Percentiles rank a stretch among this genome's conserved stretches.
Conservation (phyloP, 345 rosid genomes). For the Pugionium cornutum region DNA sequence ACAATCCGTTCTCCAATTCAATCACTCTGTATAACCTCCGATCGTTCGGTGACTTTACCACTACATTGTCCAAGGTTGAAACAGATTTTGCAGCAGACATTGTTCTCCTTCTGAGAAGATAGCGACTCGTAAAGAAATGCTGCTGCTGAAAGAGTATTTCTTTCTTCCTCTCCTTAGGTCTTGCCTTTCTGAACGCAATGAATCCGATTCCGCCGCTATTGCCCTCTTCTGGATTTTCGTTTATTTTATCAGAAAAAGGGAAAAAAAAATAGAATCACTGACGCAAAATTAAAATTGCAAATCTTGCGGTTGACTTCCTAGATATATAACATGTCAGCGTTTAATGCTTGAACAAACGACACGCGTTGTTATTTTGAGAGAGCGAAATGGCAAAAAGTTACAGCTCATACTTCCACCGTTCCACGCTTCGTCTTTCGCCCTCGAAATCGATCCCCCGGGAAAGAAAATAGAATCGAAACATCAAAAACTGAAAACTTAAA, state of each 20-base stretch:
- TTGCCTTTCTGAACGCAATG: conserved; percentile 19
- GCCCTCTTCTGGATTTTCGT: conserved; percentile 22
- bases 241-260: background rate
- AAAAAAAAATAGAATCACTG: background rate
- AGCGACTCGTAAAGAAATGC: conserved; percentile 12
- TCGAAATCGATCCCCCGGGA: conserved; percentile 8
- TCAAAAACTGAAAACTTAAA: background rate
- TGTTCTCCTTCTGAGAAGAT: conserved; percentile 18
- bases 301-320: conserved; percentile 22
- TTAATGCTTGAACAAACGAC: background rate
- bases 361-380: background rate
- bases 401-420: background rate
- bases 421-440: conserved; percentile 11
- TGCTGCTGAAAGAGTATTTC: conserved; percentile 18
- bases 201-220: conserved; percentile 39
- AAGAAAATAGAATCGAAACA: background rate
- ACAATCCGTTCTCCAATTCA: conserved; percentile 72
- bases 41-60: conserved; percentile 88
- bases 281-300: conserved; percentile 1
- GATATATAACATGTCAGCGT: conserved; percentile 20
- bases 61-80: conserved; percentile 53
- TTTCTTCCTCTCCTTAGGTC: conserved; percentile 35
- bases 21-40: conserved; percentile 67
- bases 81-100: conserved; percentile 46
- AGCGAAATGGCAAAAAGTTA: conserved; percentile 3